Base-by-base conservation (phyloP, 192 early-diverging fungal species). In the Linnemannia schmuckeri region DNA sequence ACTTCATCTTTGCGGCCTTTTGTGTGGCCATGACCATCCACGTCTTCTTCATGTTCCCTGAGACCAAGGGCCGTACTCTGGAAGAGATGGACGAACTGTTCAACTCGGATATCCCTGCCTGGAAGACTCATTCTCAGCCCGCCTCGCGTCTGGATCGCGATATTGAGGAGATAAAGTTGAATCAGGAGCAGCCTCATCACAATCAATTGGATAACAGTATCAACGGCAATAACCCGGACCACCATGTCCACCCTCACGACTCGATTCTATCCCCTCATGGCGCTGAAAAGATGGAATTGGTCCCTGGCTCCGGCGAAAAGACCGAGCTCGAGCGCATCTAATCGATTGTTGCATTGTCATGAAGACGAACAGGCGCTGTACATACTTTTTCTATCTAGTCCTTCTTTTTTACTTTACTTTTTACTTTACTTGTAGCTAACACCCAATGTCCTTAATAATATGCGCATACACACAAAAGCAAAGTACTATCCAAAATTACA, bases 41-140 rank as follows among this genome's bases (percentile, higher is more conserved):
- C 72, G 88, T 94, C 61, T 95, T 91, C 88, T 75, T 96, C 76
- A 91, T 93, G 82, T 95, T 92, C 75, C 95, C 96, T 35, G 96
- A 97, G 88, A 98, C 97, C 82, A 97, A 95, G 89, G 94, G 95
- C 37, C 89, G 90, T 66, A 92, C 96, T 44, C 91, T 98, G 69
- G 97, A 98, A 81, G 94, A 96, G 46, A 96, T 97, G 92, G 96
- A 97, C 76, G 87, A 93, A 18, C 79, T 98, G n/a, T 98, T 96
- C 73, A 82, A 77, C 40, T 85, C 88, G 38, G 81, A 82, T 63
- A 52, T 83, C 35, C 76, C 83, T 33, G 77, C 88, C 41, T 87
- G 78, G 84, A 89, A 89, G 88, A 82, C 88, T 8, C 77, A 37
- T 24, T 17, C 80, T 6, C 46, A 52, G 24, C 79, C 79, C 5